Base-by-base conservation (phyloP, 2,329 filamentous ascomycete genomes). In the Hypoxylon sp. region DNA sequence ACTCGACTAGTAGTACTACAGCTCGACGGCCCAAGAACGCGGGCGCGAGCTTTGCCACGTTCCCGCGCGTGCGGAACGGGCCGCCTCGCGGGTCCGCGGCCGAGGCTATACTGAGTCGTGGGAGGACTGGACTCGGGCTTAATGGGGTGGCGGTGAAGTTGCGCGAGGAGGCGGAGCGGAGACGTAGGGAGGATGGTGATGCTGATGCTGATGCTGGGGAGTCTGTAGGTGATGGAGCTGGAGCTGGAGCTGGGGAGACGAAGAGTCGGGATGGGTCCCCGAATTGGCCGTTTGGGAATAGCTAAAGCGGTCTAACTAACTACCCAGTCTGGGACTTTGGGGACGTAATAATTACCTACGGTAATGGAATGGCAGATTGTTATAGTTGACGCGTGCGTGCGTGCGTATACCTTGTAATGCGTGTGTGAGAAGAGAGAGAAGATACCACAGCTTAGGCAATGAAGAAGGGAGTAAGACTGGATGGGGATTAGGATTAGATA, bases 31-130 rank as follows among this genome's bases (percentile, higher is more conserved):
- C 64, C 12, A 66, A 64, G 51, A 63, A 61, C 32, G 59, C 55
- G 1, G 57, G 58, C 6, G 57, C 60, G 9, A 63, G 59, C 45
- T 66, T 68, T 38, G 61, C 64, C 12, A 63, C 63, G 19, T 69
- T 69, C 51, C 66, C 66, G 15, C 51, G 53, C 20, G 50, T 63
- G 8, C 64, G 64, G 21, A 50, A 51, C 12, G 50, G 47, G 12
- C 57, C 45, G 23, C 48, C 55, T 4, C 52, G 21, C 20, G 54
- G 50, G 12, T 47, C 47, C 21, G 56, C 56, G 9, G 49, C 47
- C n/a, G 60, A 53, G 45, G 57, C 51, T 23, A 41, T 56, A 21
- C 40, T 61, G 15, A 58, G 37, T 19, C 45, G 46, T 30, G 35
- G 26, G 6, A 49, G 53, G 4, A 19, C 29, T 5, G 47, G 50